These are phyloP conservation scores for Russula dissimulans DNA, from an alignment of 768 basidiomycete genomes.

Conservation along the genomic window DNA sequence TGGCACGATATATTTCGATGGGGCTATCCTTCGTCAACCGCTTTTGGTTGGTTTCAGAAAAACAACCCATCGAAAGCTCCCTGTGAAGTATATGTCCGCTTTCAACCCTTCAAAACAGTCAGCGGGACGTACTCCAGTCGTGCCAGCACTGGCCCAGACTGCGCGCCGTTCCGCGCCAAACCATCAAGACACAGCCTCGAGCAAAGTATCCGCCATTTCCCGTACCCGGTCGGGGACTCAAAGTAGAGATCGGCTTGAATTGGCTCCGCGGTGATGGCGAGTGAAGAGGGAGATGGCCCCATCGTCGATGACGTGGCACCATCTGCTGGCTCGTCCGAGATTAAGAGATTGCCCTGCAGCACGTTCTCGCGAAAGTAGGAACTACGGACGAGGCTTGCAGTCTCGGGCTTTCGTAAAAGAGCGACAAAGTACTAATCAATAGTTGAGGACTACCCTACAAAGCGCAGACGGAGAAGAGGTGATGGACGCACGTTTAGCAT, in stretches of 20 bases:
- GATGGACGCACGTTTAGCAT: not conserved
- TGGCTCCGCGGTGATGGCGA: not conserved
- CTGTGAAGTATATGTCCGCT: not conserved
- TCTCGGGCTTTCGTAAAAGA: not conserved
- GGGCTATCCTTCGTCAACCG: constrained; percentile 10
- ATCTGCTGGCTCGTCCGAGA: not conserved
- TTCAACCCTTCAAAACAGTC: not conserved
- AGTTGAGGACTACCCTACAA: not conserved
- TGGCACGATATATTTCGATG: constrained; percentile 10
- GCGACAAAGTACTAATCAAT: not conserved
- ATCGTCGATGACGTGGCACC: not conserved
- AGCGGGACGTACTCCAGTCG: constrained; percentile 3
- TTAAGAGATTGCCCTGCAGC: not conserved
- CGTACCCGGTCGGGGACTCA: not conserved
- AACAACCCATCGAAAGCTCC: constrained; percentile 12
- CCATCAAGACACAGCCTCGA: not conserved
- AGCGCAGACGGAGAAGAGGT: not conserved
- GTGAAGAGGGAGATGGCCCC: not conserved
- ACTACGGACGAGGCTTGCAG: not conserved
- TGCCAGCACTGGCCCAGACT: not conserved
- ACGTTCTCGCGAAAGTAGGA: constrained; percentile 8
- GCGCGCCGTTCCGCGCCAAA: not conserved
- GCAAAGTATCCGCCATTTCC: constrained; percentile 9
- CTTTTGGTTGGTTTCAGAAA: constrained; percentile 14
- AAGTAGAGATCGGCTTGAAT: constrained; percentile 14